phyloP scores from a whole-genome alignment of 1,284 basidiomycete genomes.

The Apiotrichum domesticum region DNA sequence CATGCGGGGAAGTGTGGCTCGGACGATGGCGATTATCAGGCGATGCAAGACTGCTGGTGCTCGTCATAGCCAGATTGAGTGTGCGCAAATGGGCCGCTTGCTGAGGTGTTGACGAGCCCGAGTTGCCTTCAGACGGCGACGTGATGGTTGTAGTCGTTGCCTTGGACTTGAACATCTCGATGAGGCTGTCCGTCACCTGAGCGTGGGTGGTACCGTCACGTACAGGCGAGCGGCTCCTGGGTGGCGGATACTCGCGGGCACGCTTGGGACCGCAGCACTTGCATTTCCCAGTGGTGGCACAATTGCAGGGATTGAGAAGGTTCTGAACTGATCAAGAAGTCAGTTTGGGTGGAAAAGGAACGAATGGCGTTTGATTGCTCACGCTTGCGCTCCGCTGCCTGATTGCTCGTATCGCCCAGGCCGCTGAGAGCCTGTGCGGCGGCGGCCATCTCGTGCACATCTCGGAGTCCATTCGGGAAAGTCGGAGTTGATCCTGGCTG shows the following conservation, averaged over 20 bases:
- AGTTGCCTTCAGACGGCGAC: conserved; percentile 23
- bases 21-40: conserved; percentile 40
- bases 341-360: not conserved
- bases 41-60: conserved; percentile 18
- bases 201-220: conserved; percentile 23
- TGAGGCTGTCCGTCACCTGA: conserved; percentile 23
- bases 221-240: not conserved
- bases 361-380: conserved; percentile 5
- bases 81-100: not conserved
- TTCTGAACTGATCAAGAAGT: conserved; percentile 23
- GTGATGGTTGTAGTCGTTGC: conserved; percentile 20
- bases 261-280: conserved; percentile 54
- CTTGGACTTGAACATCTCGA: conserved; percentile 33
- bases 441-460: conserved; percentile 45
- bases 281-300: conserved; percentile 49
- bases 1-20: conserved; percentile 38
- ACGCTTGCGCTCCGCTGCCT: conserved; percentile 29
- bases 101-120: conserved; percentile 15
- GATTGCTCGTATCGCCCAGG: conserved; percentile 22
- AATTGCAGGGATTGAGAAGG: conserved; percentile 47
- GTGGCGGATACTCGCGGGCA: not conserved
- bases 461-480: conserved; percentile 46
- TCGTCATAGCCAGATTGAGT: conserved; percentile 9
- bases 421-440: conserved; percentile 41
- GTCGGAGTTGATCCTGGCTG: conserved; percentile 37